phyloP scores from a whole-genome alignment of 208 protist species.

The Wallacemonas sp. region DNA sequence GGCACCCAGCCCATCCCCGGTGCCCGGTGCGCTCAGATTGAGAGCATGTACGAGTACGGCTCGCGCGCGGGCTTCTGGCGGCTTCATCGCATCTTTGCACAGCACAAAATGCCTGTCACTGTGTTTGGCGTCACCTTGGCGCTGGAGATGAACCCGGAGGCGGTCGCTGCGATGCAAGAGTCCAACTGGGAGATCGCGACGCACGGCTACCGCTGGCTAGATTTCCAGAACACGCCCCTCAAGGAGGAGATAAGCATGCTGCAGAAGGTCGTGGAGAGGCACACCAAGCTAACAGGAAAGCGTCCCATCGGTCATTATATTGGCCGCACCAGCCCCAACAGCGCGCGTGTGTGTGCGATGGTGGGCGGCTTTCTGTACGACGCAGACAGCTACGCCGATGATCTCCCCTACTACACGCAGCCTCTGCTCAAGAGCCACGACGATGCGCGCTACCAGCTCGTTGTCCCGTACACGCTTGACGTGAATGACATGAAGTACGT shows the following conservation, averaged over 20 bases:
- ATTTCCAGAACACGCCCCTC: slow-evolving; percentile 20
- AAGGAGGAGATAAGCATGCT: slow-evolving; percentile 16
- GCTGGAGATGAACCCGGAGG: slow-evolving; percentile 24
- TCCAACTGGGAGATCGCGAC: slow-evolving; percentile 30
- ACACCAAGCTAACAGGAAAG: slow-evolving; percentile 18
- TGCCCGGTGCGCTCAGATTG: slow-evolving; percentile 27
- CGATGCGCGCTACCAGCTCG: slow-evolving; percentile 27
- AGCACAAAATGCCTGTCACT: slow-evolving; percentile 21
- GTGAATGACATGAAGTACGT: slow-evolving; percentile 42
- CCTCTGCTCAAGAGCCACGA: slow-evolving; percentile 22
- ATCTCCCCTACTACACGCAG: slow-evolving; percentile 41
- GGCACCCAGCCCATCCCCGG: slow-evolving; percentile 18
- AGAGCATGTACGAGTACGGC: slow-evolving; percentile 48
- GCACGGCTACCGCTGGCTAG: slow-evolving; percentile 34
- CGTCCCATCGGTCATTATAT: slow-evolving; percentile 30
- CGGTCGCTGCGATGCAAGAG: slow-evolving; percentile 22
- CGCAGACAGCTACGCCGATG: slow-evolving; percentile 40
- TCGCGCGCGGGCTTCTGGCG: slow-evolving; percentile 39
- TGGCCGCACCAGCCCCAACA: slow-evolving; percentile 41
- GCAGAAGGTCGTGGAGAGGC: slow-evolving; percentile 13
- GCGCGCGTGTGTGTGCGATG: slow-evolving; percentile 30
- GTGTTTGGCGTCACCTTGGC: slow-evolving; percentile 35
- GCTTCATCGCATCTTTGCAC: slow-evolving; percentile 21
- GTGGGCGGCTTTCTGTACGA: slow-evolving; percentile 39
- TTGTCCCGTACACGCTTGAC: slow-evolving; percentile 36